Evolutionary conservation across 345 rosid species (phyloP).

Genomic region (Carallia brachiata): DNA sequence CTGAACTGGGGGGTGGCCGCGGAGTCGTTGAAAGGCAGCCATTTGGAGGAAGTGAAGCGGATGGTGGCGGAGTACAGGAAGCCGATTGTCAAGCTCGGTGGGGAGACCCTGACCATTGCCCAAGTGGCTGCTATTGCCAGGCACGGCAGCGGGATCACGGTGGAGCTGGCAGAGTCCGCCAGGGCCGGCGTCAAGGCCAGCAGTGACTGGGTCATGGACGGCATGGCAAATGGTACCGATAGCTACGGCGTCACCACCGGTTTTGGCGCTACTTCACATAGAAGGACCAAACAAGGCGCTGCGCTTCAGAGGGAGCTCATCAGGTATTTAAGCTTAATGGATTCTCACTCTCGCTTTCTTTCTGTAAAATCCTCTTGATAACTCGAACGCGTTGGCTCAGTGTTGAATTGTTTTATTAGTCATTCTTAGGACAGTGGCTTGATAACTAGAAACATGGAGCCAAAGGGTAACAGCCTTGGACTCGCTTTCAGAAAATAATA

Average conservation of each 20-base stretch:
- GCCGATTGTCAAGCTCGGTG: slow-evolving; percentile 60
- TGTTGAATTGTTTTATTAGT: no score
- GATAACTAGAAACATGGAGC: no score
- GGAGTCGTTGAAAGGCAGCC: slow-evolving; percentile 76
- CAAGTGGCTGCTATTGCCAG: slow-evolving; percentile 64
- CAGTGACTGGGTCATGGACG: slow-evolving; percentile 34
- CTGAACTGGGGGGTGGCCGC: slow-evolving; percentile 70
- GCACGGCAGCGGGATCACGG: slow-evolving; percentile 3
- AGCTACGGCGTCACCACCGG: slow-evolving; percentile 32
- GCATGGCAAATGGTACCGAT: slow-evolving; percentile 25
- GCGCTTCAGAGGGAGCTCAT: slow-evolving; percentile 32
- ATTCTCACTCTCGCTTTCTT: no score
- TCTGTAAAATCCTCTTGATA: neutral
- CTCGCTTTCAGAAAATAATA: no score
- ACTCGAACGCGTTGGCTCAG: neutral
- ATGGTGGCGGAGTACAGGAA: slow-evolving; percentile 70
- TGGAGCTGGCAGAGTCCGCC: slow-evolving; percentile 26
- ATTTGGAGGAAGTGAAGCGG: slow-evolving; percentile 71
- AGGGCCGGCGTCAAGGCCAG: slow-evolving; percentile 26
- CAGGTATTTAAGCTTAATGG: slow-evolving; percentile 1
- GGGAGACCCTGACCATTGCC: slow-evolving; percentile 71
- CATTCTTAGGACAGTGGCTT: no score
- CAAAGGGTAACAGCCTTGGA: no score
- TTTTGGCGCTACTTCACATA: slow-evolving; percentile 31
- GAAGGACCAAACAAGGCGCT: slow-evolving; percentile 28